Conservation (phyloP, 2,329 filamentous ascomycete genomes). For the Aspergillus japonicus region DNA sequence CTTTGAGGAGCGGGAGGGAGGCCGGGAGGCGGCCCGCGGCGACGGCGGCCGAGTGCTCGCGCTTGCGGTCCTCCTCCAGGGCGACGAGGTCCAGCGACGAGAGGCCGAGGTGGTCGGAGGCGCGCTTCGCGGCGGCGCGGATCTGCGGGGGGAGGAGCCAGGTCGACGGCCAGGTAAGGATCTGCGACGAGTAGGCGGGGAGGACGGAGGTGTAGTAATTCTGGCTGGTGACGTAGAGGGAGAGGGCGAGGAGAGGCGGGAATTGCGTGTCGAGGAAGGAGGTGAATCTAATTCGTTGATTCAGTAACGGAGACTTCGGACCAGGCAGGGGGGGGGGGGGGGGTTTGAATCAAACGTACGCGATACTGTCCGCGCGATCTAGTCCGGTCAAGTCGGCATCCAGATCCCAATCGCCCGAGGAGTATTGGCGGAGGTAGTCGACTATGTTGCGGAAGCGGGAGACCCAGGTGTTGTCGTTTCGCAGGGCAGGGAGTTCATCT, state of each 20-base stretch:
- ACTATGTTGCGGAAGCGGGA: slow-evolving; percentile 56
- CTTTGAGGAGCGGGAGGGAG: slow-evolving; percentile 54
- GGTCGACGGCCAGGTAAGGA: slow-evolving; percentile 83
- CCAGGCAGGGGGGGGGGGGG: too few relatives aligned
- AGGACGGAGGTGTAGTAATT: slow-evolving; percentile 80
- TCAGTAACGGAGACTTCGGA: too few relatives aligned
- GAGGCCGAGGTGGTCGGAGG: slow-evolving; percentile 69
- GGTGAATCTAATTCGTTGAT: slow-evolving; percentile 37
- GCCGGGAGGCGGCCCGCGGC: slow-evolving; percentile 44
- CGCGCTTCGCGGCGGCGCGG: slow-evolving; percentile 66
- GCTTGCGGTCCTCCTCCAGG: slow-evolving; percentile 40
- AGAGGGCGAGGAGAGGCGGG: slow-evolving; percentile 78
- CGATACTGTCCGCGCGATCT: slow-evolving; percentile 50
- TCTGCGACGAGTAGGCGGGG: slow-evolving; percentile 68
- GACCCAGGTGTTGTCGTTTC: slow-evolving; percentile 55
- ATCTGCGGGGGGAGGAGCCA: slow-evolving; percentile 78
- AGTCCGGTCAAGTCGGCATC: slow-evolving; percentile 44
- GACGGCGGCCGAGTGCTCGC: slow-evolving; percentile 40
- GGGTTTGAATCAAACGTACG: slow-evolving; percentile 37
- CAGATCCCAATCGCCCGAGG: slow-evolving; percentile 50
- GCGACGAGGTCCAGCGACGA: slow-evolving; percentile 65
- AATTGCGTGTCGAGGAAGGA: slow-evolving; percentile 73
- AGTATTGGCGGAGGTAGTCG: slow-evolving; percentile 49
- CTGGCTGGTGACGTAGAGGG: slow-evolving; percentile 82
- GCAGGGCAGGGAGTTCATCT: slow-evolving; percentile 60